Conservation (phyloP, 805 yeast genomes). For the Metschnikowia gelsemii region DNA sequence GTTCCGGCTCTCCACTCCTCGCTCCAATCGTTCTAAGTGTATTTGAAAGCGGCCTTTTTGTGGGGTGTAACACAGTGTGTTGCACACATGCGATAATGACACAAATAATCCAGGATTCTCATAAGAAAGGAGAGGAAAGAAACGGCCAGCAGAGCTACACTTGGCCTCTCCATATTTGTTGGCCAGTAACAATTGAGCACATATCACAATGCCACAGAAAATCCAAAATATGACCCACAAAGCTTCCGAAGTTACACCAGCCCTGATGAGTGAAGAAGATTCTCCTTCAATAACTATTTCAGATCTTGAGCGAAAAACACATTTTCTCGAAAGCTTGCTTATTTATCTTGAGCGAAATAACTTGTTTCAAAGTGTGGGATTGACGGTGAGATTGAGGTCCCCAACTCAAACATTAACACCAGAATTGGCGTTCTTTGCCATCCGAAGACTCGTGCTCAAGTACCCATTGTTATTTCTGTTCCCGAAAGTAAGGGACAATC, state of each 20-base stretch:
- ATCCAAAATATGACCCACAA: background rate
- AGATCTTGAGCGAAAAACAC: slow-evolving; percentile 1
- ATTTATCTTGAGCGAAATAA: slow-evolving; percentile 6
- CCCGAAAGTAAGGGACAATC: slow-evolving; percentile 1
- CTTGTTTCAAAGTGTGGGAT: slow-evolving; percentile 4
- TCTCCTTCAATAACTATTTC: background rate
- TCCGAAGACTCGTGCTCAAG: slow-evolving; percentile 7
- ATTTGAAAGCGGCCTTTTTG: too few species aligned
- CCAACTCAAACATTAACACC: slow-evolving; percentile 1
- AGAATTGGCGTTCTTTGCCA: slow-evolving; percentile 3
- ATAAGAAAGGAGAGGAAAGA: too few species aligned
- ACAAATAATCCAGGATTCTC: too few species aligned
- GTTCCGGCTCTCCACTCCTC: too few species aligned
- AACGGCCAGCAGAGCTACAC: too few species aligned
- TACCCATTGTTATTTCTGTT: slow-evolving; percentile 7
- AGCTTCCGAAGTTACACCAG: background rate
- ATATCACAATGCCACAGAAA: too few species aligned
- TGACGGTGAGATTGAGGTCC: slow-evolving; percentile 1
- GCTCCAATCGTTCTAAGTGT: too few species aligned
- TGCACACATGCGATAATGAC: too few species aligned
- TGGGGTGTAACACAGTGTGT: too few species aligned
- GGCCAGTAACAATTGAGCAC: too few species aligned
- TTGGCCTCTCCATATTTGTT: too few species aligned
- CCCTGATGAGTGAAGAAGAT: too few species aligned
- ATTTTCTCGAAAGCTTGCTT: slow-evolving; percentile 6